Evolutionary conservation across 2,329 filamentous ascomycete genomes (phyloP), one percentile per base, ranked within the genome.

Genomic region (Ascosphaera acerosa): DNA sequence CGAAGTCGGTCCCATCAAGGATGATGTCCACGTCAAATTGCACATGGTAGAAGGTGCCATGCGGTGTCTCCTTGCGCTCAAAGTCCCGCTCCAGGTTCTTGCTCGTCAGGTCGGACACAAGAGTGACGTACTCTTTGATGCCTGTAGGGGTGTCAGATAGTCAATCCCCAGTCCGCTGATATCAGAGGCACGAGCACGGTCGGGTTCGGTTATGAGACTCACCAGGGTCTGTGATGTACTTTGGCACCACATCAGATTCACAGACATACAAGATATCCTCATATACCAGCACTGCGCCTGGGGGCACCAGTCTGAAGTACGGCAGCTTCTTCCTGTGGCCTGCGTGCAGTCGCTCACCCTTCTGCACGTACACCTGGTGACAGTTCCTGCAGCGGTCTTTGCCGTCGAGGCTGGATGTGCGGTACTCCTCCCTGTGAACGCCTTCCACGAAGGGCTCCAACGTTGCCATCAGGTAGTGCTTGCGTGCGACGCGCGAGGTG

Each of bases 61-160:
- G 84, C 4, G 87, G 82, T 1, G 87, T 94, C 51, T 94, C 87
- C 87, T 94, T 94, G 48, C 87, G 72, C 57, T 97, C 87, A 46
- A 97, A 97, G 52, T 97, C 87, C 57, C 92, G 94, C 54, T 97
- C 87, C 9, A 97, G 71, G 50, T 94, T 94, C 64, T 94, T 97
- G 44, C 84, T 75, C 30, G 82, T 92, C 34, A 97, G 64, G 50
- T 97, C 87, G 2, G 84, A 94, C 2, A 87, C 94, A 31, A 97
- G 70, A 2, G 87, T 97, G 40, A 94, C 87, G 34, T 94, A 81
- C 55, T 94, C 87, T 66, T 94, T 94, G 66, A 94, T 94, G 42
- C 82, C 84, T 92, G 41, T 38, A 37, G 22, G 9, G 30, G 6
- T 28, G 6, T 7, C n/a, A 28, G 26, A 14, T 14, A 28, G 26